phyloP scores from a whole-genome alignment of 768 basidiomycete genomes.

The Hydnum rufescens region DNA sequence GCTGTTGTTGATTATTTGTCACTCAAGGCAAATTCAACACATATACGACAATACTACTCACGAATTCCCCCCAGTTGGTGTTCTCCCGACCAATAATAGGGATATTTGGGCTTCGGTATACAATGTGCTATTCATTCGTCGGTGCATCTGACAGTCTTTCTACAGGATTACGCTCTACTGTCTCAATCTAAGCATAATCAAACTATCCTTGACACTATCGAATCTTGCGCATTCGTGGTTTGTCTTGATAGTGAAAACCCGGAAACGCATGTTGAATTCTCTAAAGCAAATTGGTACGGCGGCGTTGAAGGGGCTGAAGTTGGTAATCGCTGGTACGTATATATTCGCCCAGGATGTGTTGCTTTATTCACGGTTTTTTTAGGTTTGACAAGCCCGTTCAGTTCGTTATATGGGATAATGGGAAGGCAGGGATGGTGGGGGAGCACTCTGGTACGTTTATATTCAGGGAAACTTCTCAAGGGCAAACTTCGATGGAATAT shows the following conservation, averaged over 20 bases:
- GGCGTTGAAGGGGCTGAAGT: conserved; percentile 28
- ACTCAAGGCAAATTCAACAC: conserved; percentile 44
- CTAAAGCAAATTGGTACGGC: conserved; percentile 69
- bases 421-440: conserved; percentile 69
- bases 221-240: conserved; percentile 72
- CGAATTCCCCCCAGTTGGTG: conserved; percentile 55
- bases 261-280: conserved; percentile 32
- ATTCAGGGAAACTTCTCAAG: too few relatives aligned
- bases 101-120: conserved; percentile 76
- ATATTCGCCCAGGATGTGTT: neutral
- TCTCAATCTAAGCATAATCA: conserved; percentile 37
- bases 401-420: conserved; percentile 71
- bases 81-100: conserved; percentile 58
- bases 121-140: neutral
- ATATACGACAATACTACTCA: conserved; percentile 45
- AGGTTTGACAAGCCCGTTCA: conserved; percentile 81
- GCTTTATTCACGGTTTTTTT: neutral
- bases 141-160: neutral
- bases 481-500: neutral
- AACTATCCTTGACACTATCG: conserved; percentile 45
- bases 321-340: conserved; percentile 21
- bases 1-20: neutral
- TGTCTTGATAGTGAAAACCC: conserved; percentile 51
- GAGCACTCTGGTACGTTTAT: conserved; percentile 60
- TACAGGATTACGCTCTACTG: conserved; percentile 44